phyloP scores from a whole-genome alignment of 768 basidiomycete species.

The Russula brevipes region DNA sequence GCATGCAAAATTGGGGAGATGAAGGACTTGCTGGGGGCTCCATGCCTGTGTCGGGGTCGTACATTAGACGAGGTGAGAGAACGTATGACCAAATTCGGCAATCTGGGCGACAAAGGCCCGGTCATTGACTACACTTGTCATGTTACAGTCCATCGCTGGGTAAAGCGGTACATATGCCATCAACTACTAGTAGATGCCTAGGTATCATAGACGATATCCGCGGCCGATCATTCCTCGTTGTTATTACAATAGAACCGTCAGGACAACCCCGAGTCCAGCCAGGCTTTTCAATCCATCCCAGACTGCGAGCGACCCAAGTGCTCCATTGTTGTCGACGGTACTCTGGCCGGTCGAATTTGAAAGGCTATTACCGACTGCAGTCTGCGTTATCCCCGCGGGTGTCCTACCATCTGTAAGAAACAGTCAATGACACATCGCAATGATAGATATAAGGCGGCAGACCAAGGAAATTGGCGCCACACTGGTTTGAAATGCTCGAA shows the following conservation, averaged over 20 bases:
- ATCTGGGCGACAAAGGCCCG: too few species aligned
- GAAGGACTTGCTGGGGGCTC: conserved; percentile 17
- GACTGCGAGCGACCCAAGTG: neutral
- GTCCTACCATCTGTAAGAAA: conserved; percentile 28
- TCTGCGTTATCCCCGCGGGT: conserved; percentile 29
- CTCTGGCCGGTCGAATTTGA: neutral
- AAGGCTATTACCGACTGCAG: conserved; percentile 17
- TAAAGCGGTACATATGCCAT: neutral
- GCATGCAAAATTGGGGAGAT: conserved; percentile 11
- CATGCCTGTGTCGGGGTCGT: conserved; percentile 1
- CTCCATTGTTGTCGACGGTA: neutral
- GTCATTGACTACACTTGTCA: too few species aligned
- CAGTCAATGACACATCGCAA: neutral
- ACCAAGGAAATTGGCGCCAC: conserved; percentile 34
- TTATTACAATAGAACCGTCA: conserved; percentile 2
- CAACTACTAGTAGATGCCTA: neutral
- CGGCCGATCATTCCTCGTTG: too few species aligned
- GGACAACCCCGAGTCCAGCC: neutral
- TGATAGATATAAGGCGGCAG: conserved; percentile 14
- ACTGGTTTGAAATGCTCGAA: conserved; percentile 24
- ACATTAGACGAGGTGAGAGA: neutral
- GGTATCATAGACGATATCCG: neutral
- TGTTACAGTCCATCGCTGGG: too few species aligned
- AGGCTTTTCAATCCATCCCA: neutral
- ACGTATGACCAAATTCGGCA: neutral